Evolutionary conservation across 176 grass and related monocot genomes (phyloP).

Genomic region (Panicum miliaceum): DNA sequence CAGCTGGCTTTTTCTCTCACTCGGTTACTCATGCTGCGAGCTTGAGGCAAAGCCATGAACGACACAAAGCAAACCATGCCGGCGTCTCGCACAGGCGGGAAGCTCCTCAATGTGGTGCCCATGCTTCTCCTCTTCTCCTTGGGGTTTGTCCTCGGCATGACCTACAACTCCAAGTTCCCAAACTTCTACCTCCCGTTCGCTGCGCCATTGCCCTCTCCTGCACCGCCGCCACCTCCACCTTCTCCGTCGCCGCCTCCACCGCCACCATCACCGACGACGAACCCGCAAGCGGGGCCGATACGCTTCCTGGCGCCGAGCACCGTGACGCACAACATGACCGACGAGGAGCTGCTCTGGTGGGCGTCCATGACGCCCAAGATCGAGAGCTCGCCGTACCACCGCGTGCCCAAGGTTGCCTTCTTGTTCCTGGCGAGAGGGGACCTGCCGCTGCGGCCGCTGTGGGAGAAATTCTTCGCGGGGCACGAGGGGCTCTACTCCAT

Average conservation of each 20-base stretch:
- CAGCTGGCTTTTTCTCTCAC: neutral
- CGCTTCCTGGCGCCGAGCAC: constrained; percentile 8
- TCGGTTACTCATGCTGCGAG: neutral
- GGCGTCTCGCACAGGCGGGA: neutral
- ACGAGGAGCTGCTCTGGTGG: constrained; percentile 64
- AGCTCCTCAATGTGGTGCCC: neutral
- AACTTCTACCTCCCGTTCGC: constrained; percentile 1
- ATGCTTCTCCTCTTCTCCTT: constrained; percentile 41
- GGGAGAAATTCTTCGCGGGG: constrained; percentile 84
- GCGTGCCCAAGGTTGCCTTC: constrained; percentile 73
- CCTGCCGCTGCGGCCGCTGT: constrained; percentile 64
- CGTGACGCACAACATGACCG: constrained; percentile 58
- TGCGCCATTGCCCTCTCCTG: neutral
- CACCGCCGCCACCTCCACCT: neutral
- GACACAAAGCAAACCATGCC: neutral
- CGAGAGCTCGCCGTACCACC: constrained; percentile 24
- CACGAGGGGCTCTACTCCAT: constrained; percentile 65
- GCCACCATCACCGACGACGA: neutral
- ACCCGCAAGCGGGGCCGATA: neutral
- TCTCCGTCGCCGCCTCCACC: neutral
- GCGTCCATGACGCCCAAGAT: constrained; percentile 66
- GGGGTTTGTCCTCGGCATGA: constrained; percentile 56
- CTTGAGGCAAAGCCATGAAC: constrained; percentile 8
- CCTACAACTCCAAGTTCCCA: constrained; percentile 43
- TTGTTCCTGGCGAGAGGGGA: constrained; percentile 66